Evolutionary conservation across 2,329 filamentous ascomycete species (phyloP), one percentile per base, ranked within the genome.

Genomic region (Phialophora verrucosa): DNA sequence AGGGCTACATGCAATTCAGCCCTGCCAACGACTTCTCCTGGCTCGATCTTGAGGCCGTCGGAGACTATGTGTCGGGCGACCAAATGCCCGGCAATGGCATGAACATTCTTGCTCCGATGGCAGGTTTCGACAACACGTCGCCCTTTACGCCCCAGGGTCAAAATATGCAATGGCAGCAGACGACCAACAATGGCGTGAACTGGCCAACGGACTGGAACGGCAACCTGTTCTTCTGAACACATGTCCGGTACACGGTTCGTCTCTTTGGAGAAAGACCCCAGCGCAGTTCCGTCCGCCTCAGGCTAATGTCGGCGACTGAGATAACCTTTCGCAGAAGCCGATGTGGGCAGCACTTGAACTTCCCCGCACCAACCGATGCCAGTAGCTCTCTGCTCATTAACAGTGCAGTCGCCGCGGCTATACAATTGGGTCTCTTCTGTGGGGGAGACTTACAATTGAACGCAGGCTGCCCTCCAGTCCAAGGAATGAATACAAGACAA

Each of bases 11-110:
- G 74, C 72, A 81, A 64, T 78, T 78, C 74, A 78, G 81, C 74
- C 77, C 81, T 59, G 78, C 83, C 1, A 84, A 87, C 59, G 83
- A 85, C 51, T 88, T 88, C 74, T 87, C 85, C 0, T 88, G 86
- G 86, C 79, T 87, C 1, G 85, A 88, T 71, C 76, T 88, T 4
- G 84, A 85, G 64, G 86, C 86, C 1, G 82, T 88, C 1, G 85
- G 85, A 0, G 85, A 88, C 68, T 87, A 85, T 71, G 83, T 83
- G 23, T 81, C 79, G 3, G 79, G 80, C 3, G 81, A 83, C 59
- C 78, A 77, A 56, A 62, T 73, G 32, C 44, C 65, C 3, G 63
- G 61, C 27, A 69, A 62, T 35, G 64, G 65, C 11, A 50, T 65
- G 27, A 64, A 66, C 38, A 59, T 69, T 12, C 59, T 72, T 14